These are phyloP conservation scores for Rhodotorula sp. DNA, from an alignment of 1,284 basidiomycete genomes.

Conservation along the genomic window DNA sequence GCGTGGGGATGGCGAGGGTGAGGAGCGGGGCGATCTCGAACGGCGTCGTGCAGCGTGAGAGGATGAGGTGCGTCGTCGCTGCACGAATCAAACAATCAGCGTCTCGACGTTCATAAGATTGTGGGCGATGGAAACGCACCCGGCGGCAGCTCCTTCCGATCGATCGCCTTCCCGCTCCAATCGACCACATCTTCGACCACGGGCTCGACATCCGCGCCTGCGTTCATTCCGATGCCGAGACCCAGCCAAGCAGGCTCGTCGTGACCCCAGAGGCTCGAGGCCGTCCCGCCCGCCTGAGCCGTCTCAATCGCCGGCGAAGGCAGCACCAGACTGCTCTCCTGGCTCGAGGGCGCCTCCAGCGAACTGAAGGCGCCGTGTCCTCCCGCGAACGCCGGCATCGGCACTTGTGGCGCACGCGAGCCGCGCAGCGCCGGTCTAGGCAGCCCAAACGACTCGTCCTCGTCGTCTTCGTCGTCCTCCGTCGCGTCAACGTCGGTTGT, in stretches of 20 bases:
- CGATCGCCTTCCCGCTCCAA: constrained; percentile 7
- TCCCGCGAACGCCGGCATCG: background rate
- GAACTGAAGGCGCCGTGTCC: background rate
- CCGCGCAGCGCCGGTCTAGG: background rate
- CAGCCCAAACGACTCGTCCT: constrained; percentile 14
- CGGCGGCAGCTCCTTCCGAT: constrained; percentile 11
- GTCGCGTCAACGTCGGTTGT: constrained; percentile 1
- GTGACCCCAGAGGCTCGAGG: background rate
- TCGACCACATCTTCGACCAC: background rate
- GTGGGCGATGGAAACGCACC: constrained; percentile 1
- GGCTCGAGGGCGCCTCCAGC: background rate
- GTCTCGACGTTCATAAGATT: too few relatives aligned
- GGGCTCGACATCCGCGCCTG: background rate
- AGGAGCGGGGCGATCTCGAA: constrained; percentile 74
- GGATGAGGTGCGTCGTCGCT: constrained; percentile 87
- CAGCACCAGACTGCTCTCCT: too few relatives aligned
- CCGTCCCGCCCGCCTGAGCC: background rate
- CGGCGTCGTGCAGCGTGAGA: constrained; percentile 73
- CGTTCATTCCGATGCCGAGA: background rate
- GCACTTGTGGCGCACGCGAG: background rate
- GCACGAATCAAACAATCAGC: background rate
- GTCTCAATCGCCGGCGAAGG: background rate
- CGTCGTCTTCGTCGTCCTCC: constrained; percentile 16
- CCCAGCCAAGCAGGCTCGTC: background rate
- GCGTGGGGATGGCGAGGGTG: constrained; percentile 65